Percentiles rank a stretch among this genome's conserved stretches.
Evolutionary conservation across 345 rosid species (phyloP).

Genomic region (Mallotus nudiflorus): DNA sequence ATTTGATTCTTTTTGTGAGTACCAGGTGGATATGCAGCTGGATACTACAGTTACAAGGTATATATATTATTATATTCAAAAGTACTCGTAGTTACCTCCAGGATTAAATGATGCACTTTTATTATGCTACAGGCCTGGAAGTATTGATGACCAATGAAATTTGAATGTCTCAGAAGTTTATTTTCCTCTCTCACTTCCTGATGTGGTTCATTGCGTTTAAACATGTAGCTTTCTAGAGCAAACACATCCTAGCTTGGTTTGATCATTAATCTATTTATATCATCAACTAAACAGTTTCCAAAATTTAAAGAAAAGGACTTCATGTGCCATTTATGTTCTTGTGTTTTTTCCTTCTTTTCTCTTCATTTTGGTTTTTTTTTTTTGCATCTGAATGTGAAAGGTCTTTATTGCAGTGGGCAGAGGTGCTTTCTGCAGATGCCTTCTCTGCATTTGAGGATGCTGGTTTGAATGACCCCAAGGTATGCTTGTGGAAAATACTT

Average conservation of each 20-base stretch:
- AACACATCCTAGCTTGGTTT: conserved; percentile 2
- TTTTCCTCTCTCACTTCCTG: not conserved
- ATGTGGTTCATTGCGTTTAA: not conserved
- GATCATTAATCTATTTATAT: not conserved
- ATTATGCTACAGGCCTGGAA: not conserved
- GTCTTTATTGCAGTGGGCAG: conserved; percentile 84
- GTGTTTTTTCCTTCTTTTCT: conserved; percentile 1
- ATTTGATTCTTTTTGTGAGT: conserved; percentile 16
- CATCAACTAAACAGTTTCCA: not conserved
- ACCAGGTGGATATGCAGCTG: conserved; percentile 91
- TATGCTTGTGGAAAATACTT: conserved; percentile 28
- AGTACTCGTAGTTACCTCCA: not conserved
- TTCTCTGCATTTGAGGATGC: conserved; percentile 96
- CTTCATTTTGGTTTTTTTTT: conserved; percentile 6
- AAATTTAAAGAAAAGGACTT: not conserved
- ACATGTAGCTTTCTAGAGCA: conserved; percentile 1
- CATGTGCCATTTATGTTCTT: conserved; percentile 2
- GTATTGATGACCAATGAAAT: not conserved
- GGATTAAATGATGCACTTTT: not conserved
- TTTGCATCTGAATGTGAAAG: conserved; percentile 23
- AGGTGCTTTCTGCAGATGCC: conserved; percentile 95
- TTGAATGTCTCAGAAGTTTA: not conserved
- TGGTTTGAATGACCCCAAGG: conserved; percentile 75
- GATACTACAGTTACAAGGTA: conserved; percentile 98
- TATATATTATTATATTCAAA: not conserved